A percentile compares a stretch with the other conserved stretches of the same genome.
Evolutionary conservation across 176 grass and related monocot species (phyloP).

Genomic region (Saccharum spontaneum): DNA sequence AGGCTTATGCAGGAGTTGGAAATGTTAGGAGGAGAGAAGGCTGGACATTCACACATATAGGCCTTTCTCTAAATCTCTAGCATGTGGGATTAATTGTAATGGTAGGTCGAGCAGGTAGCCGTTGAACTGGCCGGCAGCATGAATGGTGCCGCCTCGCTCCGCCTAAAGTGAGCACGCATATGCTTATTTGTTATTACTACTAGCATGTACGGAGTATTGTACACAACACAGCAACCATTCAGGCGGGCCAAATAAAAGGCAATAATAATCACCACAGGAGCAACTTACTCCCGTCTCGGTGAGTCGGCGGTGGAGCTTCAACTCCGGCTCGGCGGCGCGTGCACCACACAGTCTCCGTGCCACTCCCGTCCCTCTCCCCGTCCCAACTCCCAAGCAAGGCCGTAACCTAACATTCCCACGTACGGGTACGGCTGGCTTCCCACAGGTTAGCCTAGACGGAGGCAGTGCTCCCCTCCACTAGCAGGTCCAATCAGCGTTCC

Average conservation of each 20-base stretch:
- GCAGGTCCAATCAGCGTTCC: background rate
- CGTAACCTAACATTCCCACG: conserved; percentile 45
- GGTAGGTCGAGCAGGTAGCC: background rate
- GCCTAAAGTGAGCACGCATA: background rate
- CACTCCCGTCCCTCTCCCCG: background rate
- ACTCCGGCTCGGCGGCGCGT: background rate
- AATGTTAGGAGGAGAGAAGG: no score
- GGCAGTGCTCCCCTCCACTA: background rate
- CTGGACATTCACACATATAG: no score
- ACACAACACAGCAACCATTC: background rate
- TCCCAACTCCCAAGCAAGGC: background rate
- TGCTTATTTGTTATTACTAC: background rate
- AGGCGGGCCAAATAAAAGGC: background rate
- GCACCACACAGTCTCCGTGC: background rate
- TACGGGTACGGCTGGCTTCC: background rate
- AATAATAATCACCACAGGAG: background rate
- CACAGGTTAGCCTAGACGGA: background rate
- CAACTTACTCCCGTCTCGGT: background rate
- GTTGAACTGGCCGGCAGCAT: background rate
- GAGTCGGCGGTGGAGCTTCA: background rate
- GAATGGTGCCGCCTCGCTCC: background rate
- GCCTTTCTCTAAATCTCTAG: no score
- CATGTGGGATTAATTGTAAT: no score
- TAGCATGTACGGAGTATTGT: background rate
- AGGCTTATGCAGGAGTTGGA: no score